Evolutionary conservation across 306 rosid species (phyloP).

Genomic region (Urtica urens): DNA sequence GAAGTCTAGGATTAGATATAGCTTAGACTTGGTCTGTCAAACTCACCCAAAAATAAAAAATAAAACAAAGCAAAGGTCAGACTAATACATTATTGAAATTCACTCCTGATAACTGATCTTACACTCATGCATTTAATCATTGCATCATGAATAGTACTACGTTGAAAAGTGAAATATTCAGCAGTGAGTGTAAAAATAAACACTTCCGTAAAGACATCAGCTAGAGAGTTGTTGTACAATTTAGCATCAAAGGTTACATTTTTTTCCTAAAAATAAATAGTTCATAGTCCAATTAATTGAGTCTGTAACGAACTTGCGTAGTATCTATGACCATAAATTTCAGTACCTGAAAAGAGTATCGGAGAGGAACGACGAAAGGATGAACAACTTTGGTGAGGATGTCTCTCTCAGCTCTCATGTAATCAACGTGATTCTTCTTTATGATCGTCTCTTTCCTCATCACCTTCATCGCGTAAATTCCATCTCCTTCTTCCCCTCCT

Average conservation of each 20-base stretch:
- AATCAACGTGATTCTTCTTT: conserved; percentile 83
- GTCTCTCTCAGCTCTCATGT: conserved; percentile 92
- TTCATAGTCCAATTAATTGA: too few relatives aligned
- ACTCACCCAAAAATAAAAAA: conserved; percentile 3
- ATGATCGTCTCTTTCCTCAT: conserved; percentile 86
- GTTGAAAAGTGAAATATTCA: too few relatives aligned
- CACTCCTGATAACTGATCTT: too few relatives aligned
- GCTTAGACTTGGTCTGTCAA: conserved; percentile 69
- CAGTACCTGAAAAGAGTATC: conserved; percentile 78
- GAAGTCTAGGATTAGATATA: conserved; percentile 82
- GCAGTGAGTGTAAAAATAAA: too few relatives aligned
- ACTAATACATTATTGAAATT: background rate
- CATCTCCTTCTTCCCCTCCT: conserved; percentile 32
- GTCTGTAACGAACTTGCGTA: too few relatives aligned
- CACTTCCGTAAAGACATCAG: too few relatives aligned
- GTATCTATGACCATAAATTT: too few relatives aligned
- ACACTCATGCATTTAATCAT: background rate
- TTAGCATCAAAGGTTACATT: too few relatives aligned
- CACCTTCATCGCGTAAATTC: conserved; percentile 86
- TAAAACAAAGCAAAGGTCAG: conserved; percentile 1
- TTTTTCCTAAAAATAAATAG: too few relatives aligned
- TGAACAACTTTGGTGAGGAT: conserved; percentile 84
- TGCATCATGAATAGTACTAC: too few relatives aligned
- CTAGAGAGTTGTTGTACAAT: too few relatives aligned
- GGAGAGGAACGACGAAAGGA: conserved; percentile 85